Base-by-base conservation (phyloP, 768 basidiomycete genomes). In the Rhodosporidiobolus sp. region DNA sequence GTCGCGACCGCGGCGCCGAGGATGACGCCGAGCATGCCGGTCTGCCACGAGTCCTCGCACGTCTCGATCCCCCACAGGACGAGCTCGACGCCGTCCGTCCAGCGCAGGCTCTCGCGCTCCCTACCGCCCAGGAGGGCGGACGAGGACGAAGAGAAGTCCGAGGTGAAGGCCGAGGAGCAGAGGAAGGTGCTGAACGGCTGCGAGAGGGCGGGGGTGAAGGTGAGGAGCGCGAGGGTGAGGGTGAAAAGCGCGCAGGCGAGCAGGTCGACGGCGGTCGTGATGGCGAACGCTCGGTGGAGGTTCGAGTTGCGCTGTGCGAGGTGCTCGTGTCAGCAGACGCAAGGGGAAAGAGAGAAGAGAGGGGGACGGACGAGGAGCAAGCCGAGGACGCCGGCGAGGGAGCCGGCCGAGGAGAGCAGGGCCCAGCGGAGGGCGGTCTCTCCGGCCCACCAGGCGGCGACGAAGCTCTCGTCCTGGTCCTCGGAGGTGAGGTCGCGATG, bases 21-120 rank as follows among this genome's bases (percentile, higher is more conserved):
- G 32, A 75, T 24, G 48, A 69, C 67, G 63, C 60, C 22, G 30
- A 65, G 2, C 53, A 71, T 53, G 8, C 63, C 67, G 26, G 19
- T 8, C 11, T 50, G 53, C 69, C 69, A 75, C 24, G 17, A n/a
- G 19, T 75, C 74, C 12, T 75, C 74, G 69, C 74, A 75, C 49
- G 67, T 54, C 35, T 75, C 74, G 70, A 75, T 54, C 4, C 69
- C 69, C 73, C 69, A 74, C 14, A 54, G 34, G 38, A 66, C 4
- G 14, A 74, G 19, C 16, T 63, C 65, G 64, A 65, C 49, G n/a
- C 65, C 67, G 30, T 45, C 52, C 16, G 49, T 14, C 35, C 57
- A 52, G 10, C 58, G 26, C 22, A 26, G 14, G 26, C 45, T 16
- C n/a, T 46, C 62, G 28, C 60, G 50, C 24, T 57, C 56, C 26